Percentiles rank a stretch among this genome's conserved stretches.
Conservation (phyloP, 2,329 filamentous ascomycete genomes). For the Diaporthe citrichinensis region DNA sequence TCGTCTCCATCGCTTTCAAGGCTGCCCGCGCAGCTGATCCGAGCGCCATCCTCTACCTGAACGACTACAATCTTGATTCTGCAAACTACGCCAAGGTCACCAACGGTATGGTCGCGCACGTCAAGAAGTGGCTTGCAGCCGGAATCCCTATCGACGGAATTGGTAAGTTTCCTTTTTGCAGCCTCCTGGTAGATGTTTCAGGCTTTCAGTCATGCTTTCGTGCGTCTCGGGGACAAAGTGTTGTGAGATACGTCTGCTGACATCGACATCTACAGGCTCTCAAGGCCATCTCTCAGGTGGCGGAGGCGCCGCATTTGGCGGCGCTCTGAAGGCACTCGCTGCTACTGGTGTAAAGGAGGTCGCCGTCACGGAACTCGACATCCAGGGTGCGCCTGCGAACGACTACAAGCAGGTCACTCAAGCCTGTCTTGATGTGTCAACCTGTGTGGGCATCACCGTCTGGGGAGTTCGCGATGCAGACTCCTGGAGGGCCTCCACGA, state of each 20-base stretch:
- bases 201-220: neutral
- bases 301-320: slow-evolving; percentile 54
- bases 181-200: too few species aligned
- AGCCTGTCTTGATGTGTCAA: slow-evolving; percentile 45
- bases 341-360: slow-evolving; percentile 65
- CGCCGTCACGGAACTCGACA: slow-evolving; percentile 78
- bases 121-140: slow-evolving; percentile 73
- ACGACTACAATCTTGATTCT: slow-evolving; percentile 79
- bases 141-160: slow-evolving; percentile 78
- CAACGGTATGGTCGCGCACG: slow-evolving; percentile 66
- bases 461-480: slow-evolving; percentile 52
- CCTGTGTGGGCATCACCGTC: slow-evolving; percentile 45
- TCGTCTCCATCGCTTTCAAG: slow-evolving; percentile 78
- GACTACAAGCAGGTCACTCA: slow-evolving; percentile 70
- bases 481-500: slow-evolving; percentile 65
- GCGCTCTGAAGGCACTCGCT: slow-evolving; percentile 67
- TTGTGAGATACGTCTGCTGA: neutral
- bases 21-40: slow-evolving; percentile 78
- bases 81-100: slow-evolving; percentile 70
- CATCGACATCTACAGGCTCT: slow-evolving; percentile 54
- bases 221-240: neutral
- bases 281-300: slow-evolving; percentile 68
- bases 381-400: slow-evolving; percentile 65
- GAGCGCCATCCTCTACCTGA: slow-evolving; percentile 79
- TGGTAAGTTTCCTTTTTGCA: neutral